Percentiles rank a stretch among this genome's conserved stretches.
phyloP scores from a whole-genome alignment of 805 yeast species.

The Yamadazyma scolyti region DNA sequence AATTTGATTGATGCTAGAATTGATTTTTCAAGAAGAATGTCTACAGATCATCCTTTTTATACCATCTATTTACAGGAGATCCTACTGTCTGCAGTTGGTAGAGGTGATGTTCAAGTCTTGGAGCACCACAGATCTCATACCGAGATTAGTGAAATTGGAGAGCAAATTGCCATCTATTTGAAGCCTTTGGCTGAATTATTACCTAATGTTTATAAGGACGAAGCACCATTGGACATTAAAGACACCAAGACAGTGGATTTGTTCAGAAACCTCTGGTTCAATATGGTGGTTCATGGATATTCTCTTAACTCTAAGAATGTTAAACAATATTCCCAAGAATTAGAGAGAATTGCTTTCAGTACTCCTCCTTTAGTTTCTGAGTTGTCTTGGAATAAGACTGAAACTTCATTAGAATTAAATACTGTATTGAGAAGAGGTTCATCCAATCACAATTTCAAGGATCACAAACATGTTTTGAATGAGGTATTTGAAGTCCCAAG shows the following conservation, averaged over 20 bases:
- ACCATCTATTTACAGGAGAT: constrained; percentile 60
- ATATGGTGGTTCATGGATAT: constrained; percentile 88
- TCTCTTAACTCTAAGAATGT: constrained; percentile 56
- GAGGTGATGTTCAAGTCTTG: constrained; percentile 73
- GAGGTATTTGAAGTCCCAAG: constrained; percentile 49
- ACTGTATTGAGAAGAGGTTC: constrained; percentile 88
- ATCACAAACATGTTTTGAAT: constrained; percentile 62
- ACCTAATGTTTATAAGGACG: constrained; percentile 48
- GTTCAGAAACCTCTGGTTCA: constrained; percentile 92
- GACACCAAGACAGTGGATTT: constrained; percentile 52
- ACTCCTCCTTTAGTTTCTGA: constrained; percentile 89
- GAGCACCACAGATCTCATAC: constrained; percentile 79
- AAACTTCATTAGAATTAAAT: constrained; percentile 88
- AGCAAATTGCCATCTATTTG: constrained; percentile 59
- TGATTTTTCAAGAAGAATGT: constrained; percentile 38
- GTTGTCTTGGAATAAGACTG: constrained; percentile 74
- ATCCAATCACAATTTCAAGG: constrained; percentile 72
- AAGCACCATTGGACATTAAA: constrained; percentile 37
- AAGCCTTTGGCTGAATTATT: constrained; percentile 73
- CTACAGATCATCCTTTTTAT: constrained; percentile 37
- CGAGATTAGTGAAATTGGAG: constrained; percentile 68
- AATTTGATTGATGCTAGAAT: constrained; percentile 51
- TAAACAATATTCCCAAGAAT: constrained; percentile 40
- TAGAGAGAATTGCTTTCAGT: constrained; percentile 74
- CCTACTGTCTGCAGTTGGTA: constrained; percentile 60